Evolutionary conservation across 2,329 filamentous ascomycete species (phyloP), one percentile per base, ranked within the genome.

Genomic region (Trichocomaceae sp.): DNA sequence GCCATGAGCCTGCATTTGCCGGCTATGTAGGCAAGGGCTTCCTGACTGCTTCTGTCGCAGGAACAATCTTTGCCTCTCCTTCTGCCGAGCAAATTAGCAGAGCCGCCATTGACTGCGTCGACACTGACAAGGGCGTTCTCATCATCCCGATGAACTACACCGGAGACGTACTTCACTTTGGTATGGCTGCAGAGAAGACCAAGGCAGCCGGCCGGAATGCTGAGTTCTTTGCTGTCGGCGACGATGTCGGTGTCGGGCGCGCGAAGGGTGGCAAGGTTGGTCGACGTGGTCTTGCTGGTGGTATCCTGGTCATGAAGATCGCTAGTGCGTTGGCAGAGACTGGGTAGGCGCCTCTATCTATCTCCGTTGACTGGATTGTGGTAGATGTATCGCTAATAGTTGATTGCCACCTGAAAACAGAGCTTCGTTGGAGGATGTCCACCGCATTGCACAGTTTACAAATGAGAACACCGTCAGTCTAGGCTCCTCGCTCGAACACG

Each of bases 101-200:
- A 61, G 89, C 85, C 57, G 86, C 95, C 52, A 81, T 85, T 65
- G 81, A 83, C 42, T 79, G 88, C 19, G 87, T 95, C 2, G 83
- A 88, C 58, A 79, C 80, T 3, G 78, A 81, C 45, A 81, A 83
- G 58, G 92, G 91, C 22, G 87, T 96, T 1, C 71, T 96, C 41
- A 87, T 96, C n/a, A 85, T 91, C 5, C 88, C 95, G 29, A 96
- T 95, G 88, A 96, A 96, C 71, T 95, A 95, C 72, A 95, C 90
- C 1, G 88, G 88, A 37, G 88, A 91, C 69, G 83, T 96, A 52
- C 79, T 96, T 62, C 95, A 96, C 74, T 96, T 96, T 67, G 91
- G 90, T 54, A 86, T 96, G 81, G 91, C 86, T 0, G 88, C 93
- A 8, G 92, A 96, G 72, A 96, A 96, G 75, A 90, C 90, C 15